Percentiles rank a stretch among this genome's conserved stretches.
Conservation (phyloP, 148 eudicot species). For the Vaccinium corymbosum region DNA sequence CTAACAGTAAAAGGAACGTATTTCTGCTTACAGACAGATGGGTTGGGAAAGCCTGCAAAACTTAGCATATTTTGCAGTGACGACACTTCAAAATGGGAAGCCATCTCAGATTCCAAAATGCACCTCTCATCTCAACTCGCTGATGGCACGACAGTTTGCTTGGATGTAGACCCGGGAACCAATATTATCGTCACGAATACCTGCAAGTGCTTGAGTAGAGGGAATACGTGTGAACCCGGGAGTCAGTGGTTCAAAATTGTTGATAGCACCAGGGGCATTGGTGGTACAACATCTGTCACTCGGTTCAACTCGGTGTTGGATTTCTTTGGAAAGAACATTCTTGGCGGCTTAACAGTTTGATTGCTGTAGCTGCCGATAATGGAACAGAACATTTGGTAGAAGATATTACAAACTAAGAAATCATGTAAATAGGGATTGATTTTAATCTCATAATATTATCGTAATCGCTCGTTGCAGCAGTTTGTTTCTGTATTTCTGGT, state of each 20-base stretch:
- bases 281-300: not conserved
- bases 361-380: not conserved
- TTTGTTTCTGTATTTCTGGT: not conserved
- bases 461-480: not conserved
- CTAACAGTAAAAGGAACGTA: constrained; percentile 41
- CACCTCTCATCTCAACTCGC: constrained; percentile 54
- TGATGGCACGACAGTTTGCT: constrained; percentile 39
- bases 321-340: constrained; percentile 10
- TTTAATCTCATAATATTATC: not conserved
- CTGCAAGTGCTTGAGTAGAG: constrained; percentile 57
- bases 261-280: constrained; percentile 34
- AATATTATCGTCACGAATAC: constrained; percentile 40
- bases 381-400: not conserved
- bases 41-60: constrained; percentile 32
- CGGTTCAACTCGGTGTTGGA: constrained; percentile 12
- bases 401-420: not conserved
- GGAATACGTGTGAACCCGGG: constrained; percentile 59
- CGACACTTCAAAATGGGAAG: constrained; percentile 48
- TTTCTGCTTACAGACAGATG: constrained; percentile 54
- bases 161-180: constrained; percentile 50
- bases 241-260: constrained; percentile 88
- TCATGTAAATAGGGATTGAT: not conserved
- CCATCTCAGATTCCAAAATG: constrained; percentile 72
- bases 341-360: not conserved
- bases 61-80: constrained; percentile 38